Conservation (phyloP, 768 basidiomycete species). For the Serendipita indica region DNA sequence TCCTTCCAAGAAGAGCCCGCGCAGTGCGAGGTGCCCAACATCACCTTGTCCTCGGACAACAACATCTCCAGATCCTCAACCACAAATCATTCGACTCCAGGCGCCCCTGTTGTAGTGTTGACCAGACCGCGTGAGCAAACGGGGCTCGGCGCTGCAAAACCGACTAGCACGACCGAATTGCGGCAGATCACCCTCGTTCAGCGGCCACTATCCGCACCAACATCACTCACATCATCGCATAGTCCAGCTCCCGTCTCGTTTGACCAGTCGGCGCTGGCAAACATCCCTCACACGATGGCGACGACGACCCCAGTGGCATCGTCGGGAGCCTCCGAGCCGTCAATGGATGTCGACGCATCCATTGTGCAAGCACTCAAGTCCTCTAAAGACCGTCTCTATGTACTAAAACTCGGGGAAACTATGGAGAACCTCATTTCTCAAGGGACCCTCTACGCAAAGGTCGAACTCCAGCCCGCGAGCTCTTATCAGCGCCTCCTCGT, state of each 20-base stretch:
- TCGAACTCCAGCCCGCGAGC: slow-evolving; percentile 54
- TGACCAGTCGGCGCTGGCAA: not conserved
- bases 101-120: not conserved
- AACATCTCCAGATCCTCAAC: not conserved
- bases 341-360: slow-evolving; percentile 51
- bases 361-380: slow-evolving; percentile 74
- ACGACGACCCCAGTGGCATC: not conserved
- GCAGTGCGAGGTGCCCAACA: slow-evolving; percentile 7
- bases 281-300: not conserved
- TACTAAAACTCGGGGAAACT: slow-evolving; percentile 74
- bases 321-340: slow-evolving; percentile 12
- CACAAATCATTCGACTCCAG: not conserved
- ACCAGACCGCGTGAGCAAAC: not conserved
- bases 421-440: slow-evolving; percentile 57
- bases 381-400: slow-evolving; percentile 70
- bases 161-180: not conserved
- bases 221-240: not conserved
- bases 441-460: slow-evolving; percentile 24
- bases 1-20: not conserved
- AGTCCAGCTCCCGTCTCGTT: no score
- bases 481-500: slow-evolving; percentile 77
- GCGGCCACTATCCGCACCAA: slow-evolving; percentile 6
- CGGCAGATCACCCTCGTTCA: not conserved
- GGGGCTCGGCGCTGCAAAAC: not conserved
- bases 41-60: not conserved